A percentile compares a stretch with the other conserved stretches of the same genome.
Conservation (phyloP, 2,329 filamentous ascomycete species). For the Talaromyces sp. region DNA sequence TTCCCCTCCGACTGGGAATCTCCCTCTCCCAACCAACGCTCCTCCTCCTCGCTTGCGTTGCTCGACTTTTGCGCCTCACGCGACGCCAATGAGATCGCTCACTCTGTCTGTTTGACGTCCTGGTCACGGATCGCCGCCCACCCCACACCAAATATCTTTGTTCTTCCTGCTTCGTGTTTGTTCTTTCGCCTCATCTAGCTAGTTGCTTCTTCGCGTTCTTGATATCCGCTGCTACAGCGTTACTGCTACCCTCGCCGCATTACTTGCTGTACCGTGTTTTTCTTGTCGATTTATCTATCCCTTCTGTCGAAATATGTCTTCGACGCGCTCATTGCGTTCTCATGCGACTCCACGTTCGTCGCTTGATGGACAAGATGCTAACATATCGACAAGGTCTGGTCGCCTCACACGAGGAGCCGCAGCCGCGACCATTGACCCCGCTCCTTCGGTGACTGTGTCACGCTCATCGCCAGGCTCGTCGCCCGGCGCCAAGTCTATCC, state of each 20-base stretch:
- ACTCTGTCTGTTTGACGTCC: neutral
- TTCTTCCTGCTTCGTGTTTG: neutral
- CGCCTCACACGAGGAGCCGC: constrained; percentile 35
- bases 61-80: constrained; percentile 7
- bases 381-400: constrained; percentile 38
- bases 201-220: neutral
- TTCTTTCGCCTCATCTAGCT: neutral
- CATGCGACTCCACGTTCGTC: constrained; percentile 31
- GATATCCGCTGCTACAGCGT: neutral
- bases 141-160: constrained; percentile 17
- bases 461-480: constrained; percentile 36
- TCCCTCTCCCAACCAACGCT: neutral
- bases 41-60: neutral
- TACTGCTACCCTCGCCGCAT: neutral
- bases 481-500: constrained; percentile 44
- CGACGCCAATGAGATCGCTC: neutral
- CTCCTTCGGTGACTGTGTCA: constrained; percentile 37
- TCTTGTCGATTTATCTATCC: constrained; percentile 8
- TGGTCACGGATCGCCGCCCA: constrained; percentile 6
- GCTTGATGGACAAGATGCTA: constrained; percentile 33
- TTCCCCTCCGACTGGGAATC: neutral
- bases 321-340: constrained; percentile 42
- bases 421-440: constrained; percentile 28
- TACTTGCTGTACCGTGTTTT: constrained; percentile 1
- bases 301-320: constrained; percentile 31